These are phyloP conservation scores for Globisporangium irregulare DNA, from an alignment of 352 stramenopile species.

Conservation along the genomic window DNA sequence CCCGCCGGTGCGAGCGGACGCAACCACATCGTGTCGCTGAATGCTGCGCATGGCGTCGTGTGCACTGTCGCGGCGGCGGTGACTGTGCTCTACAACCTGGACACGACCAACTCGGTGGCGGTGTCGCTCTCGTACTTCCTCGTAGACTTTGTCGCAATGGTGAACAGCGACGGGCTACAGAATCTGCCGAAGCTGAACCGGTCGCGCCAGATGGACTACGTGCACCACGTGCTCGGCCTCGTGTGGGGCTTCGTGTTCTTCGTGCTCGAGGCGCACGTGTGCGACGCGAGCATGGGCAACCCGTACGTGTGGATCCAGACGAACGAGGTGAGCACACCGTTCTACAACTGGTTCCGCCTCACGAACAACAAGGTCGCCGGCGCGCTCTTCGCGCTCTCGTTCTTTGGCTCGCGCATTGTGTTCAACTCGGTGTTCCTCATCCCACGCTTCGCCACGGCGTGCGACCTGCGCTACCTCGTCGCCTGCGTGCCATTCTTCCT, in stretches of 20 bases:
- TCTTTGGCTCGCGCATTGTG: conserved; percentile 67
- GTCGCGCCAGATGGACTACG: conserved; percentile 70
- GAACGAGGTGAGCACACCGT: conserved; percentile 76
- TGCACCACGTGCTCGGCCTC: conserved; percentile 60
- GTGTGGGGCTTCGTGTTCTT: conserved; percentile 65
- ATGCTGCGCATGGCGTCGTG: conserved; percentile 62
- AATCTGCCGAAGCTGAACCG: conserved; percentile 35
- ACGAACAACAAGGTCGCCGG: conserved; percentile 55
- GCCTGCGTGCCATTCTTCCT: conserved; percentile 63
- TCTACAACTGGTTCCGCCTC: conserved; percentile 82
- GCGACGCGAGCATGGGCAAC: conserved; percentile 48
- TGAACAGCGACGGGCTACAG: conserved; percentile 40
- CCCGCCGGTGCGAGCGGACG: conserved; percentile 35
- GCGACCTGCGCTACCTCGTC: conserved; percentile 51
- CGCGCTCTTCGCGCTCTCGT: conserved; percentile 50
- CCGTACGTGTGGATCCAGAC: conserved; percentile 84
- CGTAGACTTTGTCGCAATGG: conserved; percentile 66
- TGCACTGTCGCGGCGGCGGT: conserved; percentile 42
- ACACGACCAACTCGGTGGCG: conserved; percentile 57
- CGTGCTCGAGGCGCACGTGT: conserved; percentile 56
- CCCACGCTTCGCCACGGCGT: conserved; percentile 36
- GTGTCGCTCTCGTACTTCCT: conserved; percentile 68
- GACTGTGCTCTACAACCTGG: conserved; percentile 40
- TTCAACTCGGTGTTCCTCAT: conserved; percentile 74
- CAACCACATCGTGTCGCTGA: conserved; percentile 72